Evolutionary conservation across 2,329 filamentous ascomycete species (phyloP), one percentile per base, ranked within the genome.

Genomic region (Colletotrichum graminicola): DNA sequence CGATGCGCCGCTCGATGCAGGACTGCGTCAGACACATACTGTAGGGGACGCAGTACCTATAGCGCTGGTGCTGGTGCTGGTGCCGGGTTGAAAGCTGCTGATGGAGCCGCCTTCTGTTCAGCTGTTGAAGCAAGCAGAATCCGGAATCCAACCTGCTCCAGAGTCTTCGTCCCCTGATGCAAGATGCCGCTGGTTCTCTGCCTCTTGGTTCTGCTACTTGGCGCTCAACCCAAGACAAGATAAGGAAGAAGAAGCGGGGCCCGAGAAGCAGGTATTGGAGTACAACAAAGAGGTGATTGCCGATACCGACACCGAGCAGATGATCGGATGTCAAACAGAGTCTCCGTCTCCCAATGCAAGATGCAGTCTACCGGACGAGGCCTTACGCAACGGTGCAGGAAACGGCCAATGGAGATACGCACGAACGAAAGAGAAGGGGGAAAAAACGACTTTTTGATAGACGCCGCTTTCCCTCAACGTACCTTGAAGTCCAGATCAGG

Each of bases 301-400:
- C 54, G 67, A 62, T 71, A 57, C 56, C 63, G 56, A 62, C 56
- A 56, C 51, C 51, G 62, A 68, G 57, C 68, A 71, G 68, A 59
- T 62, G 68, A 59, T 57, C 68, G 68, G 57, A 47, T 62, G 64
- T 45, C 68, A 68, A 68, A 68, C 68, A 45, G 57, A 34, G 56
- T 62, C 51, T 39, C 34, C 16, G 34, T 29, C 23, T 47, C 47
- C 26, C 36, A n/a, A 54, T 57, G 29, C 64, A 47, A 62, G 68
- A 65, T 62, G 34, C 60, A 62, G 10, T 41, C 34, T 34, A 52
- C 60, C 60, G 29, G 45, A 52, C 18, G 34, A 52, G 47, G 34
- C 34, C 43, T 62, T 52, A 62, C 45, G 45, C 45, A 62, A 62
- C 60, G 60, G 47, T 52, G 60, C 47, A 52, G 60, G 16, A 51